Evolutionary conservation across 768 basidiomycete species (phyloP), one percentile per base, ranked within the genome.

Genomic region (Asterophora lycoperdoides): DNA sequence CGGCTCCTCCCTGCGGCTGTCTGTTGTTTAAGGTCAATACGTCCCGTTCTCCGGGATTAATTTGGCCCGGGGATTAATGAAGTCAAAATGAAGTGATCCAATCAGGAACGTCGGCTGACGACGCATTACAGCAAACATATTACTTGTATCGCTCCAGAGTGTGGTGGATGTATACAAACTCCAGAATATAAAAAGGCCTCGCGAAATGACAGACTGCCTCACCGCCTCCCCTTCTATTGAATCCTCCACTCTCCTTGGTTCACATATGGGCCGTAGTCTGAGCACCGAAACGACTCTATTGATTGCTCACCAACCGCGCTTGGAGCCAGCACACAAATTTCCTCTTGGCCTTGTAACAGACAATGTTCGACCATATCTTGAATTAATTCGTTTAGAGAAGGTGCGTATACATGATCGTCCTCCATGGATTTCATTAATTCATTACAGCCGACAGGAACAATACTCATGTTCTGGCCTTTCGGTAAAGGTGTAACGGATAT

Each of bases 391-490:
- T 52, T 53, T 78, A 9, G 75, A 76, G 47, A 78, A 76, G 67
- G 77, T 72, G 56, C 18, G n/a, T 8, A 37, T 41, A 41, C 28
- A 23, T 3, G 6, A n/a, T 14, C 37, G 46, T 29, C 1, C 2
- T 29, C 1, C 11, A 15, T 33, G 7, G 19, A 29, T 2, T 17
- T 26, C 1, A 4, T 35, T 37, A 15, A 37, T 35, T 10, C 34
- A 37, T 38, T 38, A 5, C 51, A 79, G 77, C 75, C 76, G 4
- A 77, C 74, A 29, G 77, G 77, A 18, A 75, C 69, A 3, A 67
- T 73, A 39, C 66, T 79, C 18, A 73, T 76, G 71, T 79, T 77
- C 60, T 79, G 76, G 75, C 76, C 77, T 5, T 79, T 73, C 44
- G 73, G 77, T 77, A 58, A 30, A 44, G 9, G 61, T 45, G 34